These are phyloP conservation scores for Spencermartinsiella ligniputridi DNA, from an alignment of 1,139 yeast species.

Conservation along the genomic window DNA sequence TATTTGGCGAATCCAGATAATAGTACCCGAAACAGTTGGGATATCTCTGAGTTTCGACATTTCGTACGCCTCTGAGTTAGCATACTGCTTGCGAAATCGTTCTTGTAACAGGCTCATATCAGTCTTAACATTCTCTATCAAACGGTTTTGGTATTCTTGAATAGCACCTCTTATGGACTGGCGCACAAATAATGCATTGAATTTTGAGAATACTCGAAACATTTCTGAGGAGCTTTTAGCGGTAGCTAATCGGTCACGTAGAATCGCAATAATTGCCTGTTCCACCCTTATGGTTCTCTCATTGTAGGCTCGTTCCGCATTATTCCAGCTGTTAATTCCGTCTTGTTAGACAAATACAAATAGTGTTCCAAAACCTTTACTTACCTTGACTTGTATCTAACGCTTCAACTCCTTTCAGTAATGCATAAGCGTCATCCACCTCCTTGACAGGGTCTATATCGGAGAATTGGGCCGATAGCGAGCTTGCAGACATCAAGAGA, in stretches of 20 bases:
- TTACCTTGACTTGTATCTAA: slow-evolving; percentile 36
- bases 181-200: slow-evolving; percentile 44
- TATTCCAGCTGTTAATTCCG: slow-evolving; percentile 38
- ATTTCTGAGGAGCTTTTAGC: slow-evolving; percentile 45
- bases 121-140: slow-evolving; percentile 44
- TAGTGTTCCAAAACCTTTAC: slow-evolving; percentile 12
- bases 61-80: slow-evolving; percentile 34
- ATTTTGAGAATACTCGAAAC: slow-evolving; percentile 47
- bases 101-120: slow-evolving; percentile 44
- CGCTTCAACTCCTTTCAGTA: slow-evolving; percentile 37
- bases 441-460: slow-evolving; percentile 35
- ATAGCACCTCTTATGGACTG: slow-evolving; percentile 52
- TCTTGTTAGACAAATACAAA: slow-evolving; percentile 14
- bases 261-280: slow-evolving; percentile 38
- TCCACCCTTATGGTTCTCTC: slow-evolving; percentile 45
- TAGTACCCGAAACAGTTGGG: slow-evolving; percentile 44
- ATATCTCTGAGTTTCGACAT: slow-evolving; percentile 41
- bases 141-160: slow-evolving; percentile 50
- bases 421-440: slow-evolving; percentile 40
- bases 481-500: slow-evolving; percentile 8
- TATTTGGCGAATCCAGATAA: slow-evolving; percentile 51
- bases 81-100: slow-evolving; percentile 35
- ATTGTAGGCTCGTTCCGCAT: slow-evolving; percentile 40
- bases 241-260: slow-evolving; percentile 39
- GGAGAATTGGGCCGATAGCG: slow-evolving; percentile 19